Base-by-base conservation (phyloP, 305 asterid species). In the Solanum hybrid region DNA sequence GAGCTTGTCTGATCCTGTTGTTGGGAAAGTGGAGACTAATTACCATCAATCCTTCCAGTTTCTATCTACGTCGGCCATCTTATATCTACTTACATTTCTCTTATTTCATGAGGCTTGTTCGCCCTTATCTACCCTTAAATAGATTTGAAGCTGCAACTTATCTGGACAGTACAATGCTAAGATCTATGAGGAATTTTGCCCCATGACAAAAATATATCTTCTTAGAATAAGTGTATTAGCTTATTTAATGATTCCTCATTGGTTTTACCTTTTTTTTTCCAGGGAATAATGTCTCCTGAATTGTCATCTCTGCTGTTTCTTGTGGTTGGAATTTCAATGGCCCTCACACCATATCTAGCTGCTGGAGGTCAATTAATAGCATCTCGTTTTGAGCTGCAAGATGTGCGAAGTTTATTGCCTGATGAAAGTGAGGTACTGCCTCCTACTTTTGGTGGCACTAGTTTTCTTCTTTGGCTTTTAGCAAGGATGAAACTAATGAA, bases 351-450 rank as follows among this genome's bases (percentile, higher is more conserved):
- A 35, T 98, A 96, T 95, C 91, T 98, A 92, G 99, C 99, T 88
- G 99, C 99, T 91, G 99, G 99, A 92, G 99, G 99, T 90, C 99
- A 98, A 92, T 89, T 98, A 90, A 93, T 96, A 93, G 99, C 99
- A 90, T 96, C 99, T 90, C 96, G 97, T 71, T 98, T 98, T 94
- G 99, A 96, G 94, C 95, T 94, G 91, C 98, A 96, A 56, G 99
- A 98, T 93, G 99, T 98, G 89, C 96, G 99, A 69, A 96, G 98
- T 93, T 94, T 98, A 89, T 95, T 98, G 88, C 99, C 99, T 35
- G 96, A 91, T 89, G 99, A 98, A 93, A 98, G 99, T 91, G 99
- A 98, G 99, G 99, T 98, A 87, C 90, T 90, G 69, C 89, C 86
- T 88, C 85, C 72, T 82, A 90, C 91, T 51, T 86, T 86, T 78